phyloP scores from a whole-genome alignment of 2,329 filamentous ascomycete genomes.

The Drechslera avenae region DNA sequence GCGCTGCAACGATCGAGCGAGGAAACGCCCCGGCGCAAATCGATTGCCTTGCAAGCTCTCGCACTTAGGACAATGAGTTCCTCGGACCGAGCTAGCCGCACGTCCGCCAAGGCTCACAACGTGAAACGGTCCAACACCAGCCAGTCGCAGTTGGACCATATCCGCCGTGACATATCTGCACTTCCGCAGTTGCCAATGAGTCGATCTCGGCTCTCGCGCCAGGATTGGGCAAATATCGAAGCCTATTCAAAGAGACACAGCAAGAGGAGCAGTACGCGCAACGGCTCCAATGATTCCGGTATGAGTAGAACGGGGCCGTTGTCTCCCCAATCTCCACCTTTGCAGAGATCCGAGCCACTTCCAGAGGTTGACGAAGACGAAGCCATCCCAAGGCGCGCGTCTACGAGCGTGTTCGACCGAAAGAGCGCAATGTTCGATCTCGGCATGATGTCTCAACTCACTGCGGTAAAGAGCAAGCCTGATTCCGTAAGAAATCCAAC shows the following conservation, averaged over 20 bases:
- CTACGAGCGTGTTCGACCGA: constrained; percentile 44
- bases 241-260: constrained; percentile 38
- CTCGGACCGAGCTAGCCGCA: constrained; percentile 5
- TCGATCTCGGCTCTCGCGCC: constrained; percentile 40
- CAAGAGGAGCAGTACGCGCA: constrained; percentile 28
- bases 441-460: constrained; percentile 22
- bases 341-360: constrained; percentile 33
- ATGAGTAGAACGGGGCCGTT: constrained; percentile 16
- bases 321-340: constrained; percentile 33
- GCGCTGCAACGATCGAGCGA: constrained; percentile 30
- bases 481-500: not conserved
- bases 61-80: constrained; percentile 23
- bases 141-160: constrained; percentile 32
- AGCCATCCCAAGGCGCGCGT: constrained; percentile 42
- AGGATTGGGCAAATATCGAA: constrained; percentile 44
- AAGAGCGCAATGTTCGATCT: constrained; percentile 38
- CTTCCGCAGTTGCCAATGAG: constrained; percentile 38
- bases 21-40: constrained; percentile 33
- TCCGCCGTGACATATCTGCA: constrained; percentile 37
- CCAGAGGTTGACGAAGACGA: constrained; percentile 45
- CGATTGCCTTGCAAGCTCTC: constrained; percentile 28
- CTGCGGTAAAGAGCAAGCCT: constrained; percentile 18
- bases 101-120: constrained; percentile 11
- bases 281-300: constrained; percentile 21
- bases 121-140: constrained; percentile 20